Conservation (phyloP, 176 grass and related monocot species). For the Triticum dicoccoides region DNA sequence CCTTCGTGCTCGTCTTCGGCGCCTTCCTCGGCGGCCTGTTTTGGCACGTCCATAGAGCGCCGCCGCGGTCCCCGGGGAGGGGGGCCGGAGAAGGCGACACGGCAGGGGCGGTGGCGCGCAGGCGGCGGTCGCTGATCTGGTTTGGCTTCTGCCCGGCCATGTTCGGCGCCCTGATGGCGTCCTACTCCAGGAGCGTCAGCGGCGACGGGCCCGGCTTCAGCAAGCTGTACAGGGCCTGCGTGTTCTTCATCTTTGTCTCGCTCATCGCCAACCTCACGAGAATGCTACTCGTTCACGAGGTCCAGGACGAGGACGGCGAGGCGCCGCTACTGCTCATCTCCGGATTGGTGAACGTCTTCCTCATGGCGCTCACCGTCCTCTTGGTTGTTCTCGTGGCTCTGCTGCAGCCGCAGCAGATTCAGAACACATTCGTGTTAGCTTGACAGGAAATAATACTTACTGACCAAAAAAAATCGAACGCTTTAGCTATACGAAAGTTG, state of each 20-base stretch:
- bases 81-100: not conserved
- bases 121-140: conserved; percentile 2
- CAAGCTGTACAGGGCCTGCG: not conserved
- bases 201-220: not conserved
- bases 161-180: conserved; percentile 7
- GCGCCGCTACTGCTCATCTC: not conserved
- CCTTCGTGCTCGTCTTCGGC: not conserved
- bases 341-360: conserved; percentile 4
- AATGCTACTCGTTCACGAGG: conserved; percentile 6
- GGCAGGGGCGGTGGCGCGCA: not conserved
- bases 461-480: not conserved
- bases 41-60: not conserved
- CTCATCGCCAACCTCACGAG: conserved; percentile 12
- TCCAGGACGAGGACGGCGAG: not conserved
- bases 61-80: not conserved
- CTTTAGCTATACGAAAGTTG: no score
- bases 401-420: conserved; percentile 16
- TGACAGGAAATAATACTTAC: not conserved
- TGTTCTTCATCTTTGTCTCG: conserved; percentile 5
- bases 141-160: conserved; percentile 18
- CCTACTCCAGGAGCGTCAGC: conserved; percentile 12
- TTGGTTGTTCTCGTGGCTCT: conserved; percentile 13
- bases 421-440: conserved; percentile 6
- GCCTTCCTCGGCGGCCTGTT: not conserved
- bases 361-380: conserved; percentile 1